Evolutionary conservation across 441 rosid genomes (phyloP).

Genomic region (Adansonia grandidieri): DNA sequence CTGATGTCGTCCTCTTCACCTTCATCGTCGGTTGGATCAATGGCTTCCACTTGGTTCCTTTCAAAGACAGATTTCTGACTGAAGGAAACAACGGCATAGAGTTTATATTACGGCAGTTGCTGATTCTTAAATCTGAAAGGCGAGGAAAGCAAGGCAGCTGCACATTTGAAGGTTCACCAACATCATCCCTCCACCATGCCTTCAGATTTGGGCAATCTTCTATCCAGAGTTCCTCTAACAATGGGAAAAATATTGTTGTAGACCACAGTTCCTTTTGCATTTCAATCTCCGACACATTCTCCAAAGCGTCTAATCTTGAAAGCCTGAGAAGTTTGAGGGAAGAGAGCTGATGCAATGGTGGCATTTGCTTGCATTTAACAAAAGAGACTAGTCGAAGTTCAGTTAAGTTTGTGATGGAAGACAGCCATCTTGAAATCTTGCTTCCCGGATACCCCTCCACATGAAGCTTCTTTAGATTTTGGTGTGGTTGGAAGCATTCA

Average conservation of each 20-base stretch:
- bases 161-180: not conserved
- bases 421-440: not conserved
- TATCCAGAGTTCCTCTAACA: not conserved
- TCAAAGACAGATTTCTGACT: not conserved
- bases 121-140: not conserved
- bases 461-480: too few species aligned
- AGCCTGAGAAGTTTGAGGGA: not conserved
- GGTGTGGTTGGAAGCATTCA: too few species aligned
- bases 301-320: not conserved
- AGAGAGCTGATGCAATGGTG: not conserved
- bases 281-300: not conserved
- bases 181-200: not conserved
- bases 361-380: not conserved
- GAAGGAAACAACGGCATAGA: not conserved
- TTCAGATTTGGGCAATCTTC: not conserved
- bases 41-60: not conserved
- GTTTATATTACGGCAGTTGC: not conserved
- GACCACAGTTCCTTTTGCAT: not conserved
- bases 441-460: not conserved
- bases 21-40: not conserved
- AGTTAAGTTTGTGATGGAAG: not conserved
- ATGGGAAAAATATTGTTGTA: not conserved
- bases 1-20: not conserved
- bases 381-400: too few species aligned
- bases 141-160: not conserved